Evolutionary conservation across 1,139 yeast genomes (phyloP).

Genomic region (Fermentozyma sake): DNA sequence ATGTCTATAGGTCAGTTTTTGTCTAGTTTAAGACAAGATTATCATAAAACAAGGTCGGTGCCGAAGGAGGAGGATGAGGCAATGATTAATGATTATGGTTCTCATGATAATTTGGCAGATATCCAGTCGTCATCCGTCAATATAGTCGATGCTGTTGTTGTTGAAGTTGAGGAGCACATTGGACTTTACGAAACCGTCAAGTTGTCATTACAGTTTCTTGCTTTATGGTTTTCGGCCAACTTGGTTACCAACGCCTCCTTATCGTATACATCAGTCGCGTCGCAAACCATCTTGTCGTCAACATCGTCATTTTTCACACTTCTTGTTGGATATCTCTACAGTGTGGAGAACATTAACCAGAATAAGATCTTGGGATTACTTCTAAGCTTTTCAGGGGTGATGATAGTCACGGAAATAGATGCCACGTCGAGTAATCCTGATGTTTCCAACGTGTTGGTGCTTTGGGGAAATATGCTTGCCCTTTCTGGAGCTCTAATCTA

Average conservation of each 20-base stretch:
- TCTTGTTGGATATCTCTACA: conserved; percentile 68
- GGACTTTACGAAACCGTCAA: conserved; percentile 45
- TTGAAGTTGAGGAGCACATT: conserved; percentile 16
- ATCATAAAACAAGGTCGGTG: conserved; percentile 7
- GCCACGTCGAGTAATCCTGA: conserved; percentile 30
- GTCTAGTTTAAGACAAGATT: conserved; percentile 18
- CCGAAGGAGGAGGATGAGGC: conserved; percentile 7
- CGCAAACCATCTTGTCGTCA: conserved; percentile 87
- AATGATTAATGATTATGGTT: conserved; percentile 16
- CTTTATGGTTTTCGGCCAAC: conserved; percentile 88
- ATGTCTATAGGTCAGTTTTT: conserved; percentile 21
- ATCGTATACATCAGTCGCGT: conserved; percentile 84
- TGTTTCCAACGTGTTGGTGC: conserved; percentile 32
- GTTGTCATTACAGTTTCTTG: conserved; percentile 74
- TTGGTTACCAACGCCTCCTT: conserved; percentile 83
- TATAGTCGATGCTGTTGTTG: conserved; percentile 2
- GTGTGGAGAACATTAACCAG: conserved; percentile 63
- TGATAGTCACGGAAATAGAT: conserved; percentile 68
- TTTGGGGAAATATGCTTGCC: conserved; percentile 78
- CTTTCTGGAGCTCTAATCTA: conserved; percentile 79
- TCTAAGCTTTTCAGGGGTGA: conserved; percentile 73
- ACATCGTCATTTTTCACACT: conserved; percentile 92
- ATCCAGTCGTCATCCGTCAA: conserved; percentile 5
- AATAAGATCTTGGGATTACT: conserved; percentile 66
- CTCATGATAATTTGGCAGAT: conserved; percentile 16